These are phyloP conservation scores for Malus fusca DNA, from an alignment of 306 rosid species.

Conservation along the genomic window DNA sequence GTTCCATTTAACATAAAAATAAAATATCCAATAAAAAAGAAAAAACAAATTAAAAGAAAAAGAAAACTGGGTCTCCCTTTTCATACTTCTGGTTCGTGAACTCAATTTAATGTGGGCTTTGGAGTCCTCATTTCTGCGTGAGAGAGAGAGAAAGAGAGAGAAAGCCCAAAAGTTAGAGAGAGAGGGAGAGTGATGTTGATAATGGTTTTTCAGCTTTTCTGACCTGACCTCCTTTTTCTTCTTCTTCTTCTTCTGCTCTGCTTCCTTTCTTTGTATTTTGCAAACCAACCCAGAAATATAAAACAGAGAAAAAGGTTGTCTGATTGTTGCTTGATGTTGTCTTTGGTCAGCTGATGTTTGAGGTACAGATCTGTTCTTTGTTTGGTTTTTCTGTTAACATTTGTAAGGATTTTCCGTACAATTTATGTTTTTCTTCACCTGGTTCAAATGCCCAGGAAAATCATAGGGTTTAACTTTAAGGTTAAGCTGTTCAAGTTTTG, in stretches of 20 bases:
- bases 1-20: not conserved
- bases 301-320: constrained; percentile 4
- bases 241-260: constrained; percentile 8
- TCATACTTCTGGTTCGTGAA: constrained; percentile 28
- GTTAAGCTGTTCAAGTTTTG: not conserved
- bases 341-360: constrained; percentile 5
- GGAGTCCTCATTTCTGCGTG: constrained; percentile 40
- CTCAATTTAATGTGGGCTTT: constrained; percentile 43
- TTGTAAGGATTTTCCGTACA: constrained; percentile 10
- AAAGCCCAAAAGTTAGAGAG: not conserved
- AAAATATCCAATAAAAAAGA: not conserved
- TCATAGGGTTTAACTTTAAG: not conserved
- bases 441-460: constrained; percentile 15
- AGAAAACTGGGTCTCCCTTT: not conserved
- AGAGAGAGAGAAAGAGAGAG: constrained; percentile 11
- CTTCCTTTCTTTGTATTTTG: constrained; percentile 9
- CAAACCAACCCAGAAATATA: not conserved
- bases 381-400: not conserved
- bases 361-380: constrained; percentile 38
- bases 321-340: constrained; percentile 15
- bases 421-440: constrained; percentile 3
- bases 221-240: constrained; percentile 30
- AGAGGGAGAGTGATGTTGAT: not conserved
- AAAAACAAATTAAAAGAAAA: not conserved
- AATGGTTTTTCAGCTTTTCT: constrained; percentile 26